A percentile compares a stretch with the other conserved stretches of the same genome.
These are phyloP conservation scores for Arachis stenosperma DNA, from an alignment of 306 rosid species.

Conservation along the genomic window DNA sequence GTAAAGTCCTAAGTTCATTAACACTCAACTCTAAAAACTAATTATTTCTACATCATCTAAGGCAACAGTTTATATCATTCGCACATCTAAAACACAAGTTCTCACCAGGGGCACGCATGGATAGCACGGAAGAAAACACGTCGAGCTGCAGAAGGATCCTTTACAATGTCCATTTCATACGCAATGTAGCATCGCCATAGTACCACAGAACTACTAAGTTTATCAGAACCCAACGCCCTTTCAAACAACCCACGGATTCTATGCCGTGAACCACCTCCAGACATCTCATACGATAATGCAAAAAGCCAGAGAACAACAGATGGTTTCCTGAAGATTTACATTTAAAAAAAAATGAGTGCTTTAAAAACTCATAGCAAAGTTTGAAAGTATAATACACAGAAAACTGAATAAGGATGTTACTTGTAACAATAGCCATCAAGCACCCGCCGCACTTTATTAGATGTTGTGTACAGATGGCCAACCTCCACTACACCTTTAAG, in stretches of 20 bases:
- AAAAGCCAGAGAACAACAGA: slow-evolving; percentile 81
- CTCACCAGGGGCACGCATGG: slow-evolving; percentile 98
- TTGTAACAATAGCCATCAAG: slow-evolving; percentile 75
- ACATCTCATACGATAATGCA: slow-evolving; percentile 78
- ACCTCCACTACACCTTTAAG: slow-evolving; percentile 65
- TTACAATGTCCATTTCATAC: slow-evolving; percentile 63
- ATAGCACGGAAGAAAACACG: slow-evolving; percentile 93
- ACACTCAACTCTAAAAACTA: slow-evolving; percentile 1
- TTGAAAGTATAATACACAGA: slow-evolving; percentile 14
- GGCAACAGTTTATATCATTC: slow-evolving; percentile 4
- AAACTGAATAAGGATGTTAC: slow-evolving; percentile 53
- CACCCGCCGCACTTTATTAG: slow-evolving; percentile 77
- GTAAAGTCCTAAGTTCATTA: background rate
- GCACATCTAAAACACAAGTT: slow-evolving; percentile 6
- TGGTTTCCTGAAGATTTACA: slow-evolving; percentile 70
- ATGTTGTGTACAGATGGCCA: slow-evolving; percentile 70
- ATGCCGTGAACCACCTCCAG: slow-evolving; percentile 68
- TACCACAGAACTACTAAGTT: slow-evolving; percentile 65
- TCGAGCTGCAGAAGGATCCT: slow-evolving; percentile 70
- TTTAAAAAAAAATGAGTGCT: slow-evolving; percentile 29
- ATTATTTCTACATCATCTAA: background rate
- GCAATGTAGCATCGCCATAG: slow-evolving; percentile 89
- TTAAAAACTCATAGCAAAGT: background rate
- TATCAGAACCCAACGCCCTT: slow-evolving; percentile 69
- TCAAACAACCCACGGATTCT: slow-evolving; percentile 91